Conservation (phyloP, 257 asterid genomes). For the Osmanthus fragrans region DNA sequence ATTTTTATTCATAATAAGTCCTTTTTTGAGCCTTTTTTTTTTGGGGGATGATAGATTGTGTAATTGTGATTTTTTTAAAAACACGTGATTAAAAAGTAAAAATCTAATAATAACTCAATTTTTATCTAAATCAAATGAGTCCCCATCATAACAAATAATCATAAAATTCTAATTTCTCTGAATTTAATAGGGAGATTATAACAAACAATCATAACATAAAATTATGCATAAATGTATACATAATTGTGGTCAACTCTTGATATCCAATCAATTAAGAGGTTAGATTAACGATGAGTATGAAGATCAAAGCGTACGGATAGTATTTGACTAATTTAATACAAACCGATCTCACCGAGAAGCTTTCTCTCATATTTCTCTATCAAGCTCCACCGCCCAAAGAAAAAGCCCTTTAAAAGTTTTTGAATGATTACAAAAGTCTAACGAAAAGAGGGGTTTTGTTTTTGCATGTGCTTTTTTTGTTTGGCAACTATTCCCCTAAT, state of each 20-base stretch:
- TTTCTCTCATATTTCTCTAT: neutral
- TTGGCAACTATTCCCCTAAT: neutral
- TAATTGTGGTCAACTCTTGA: neutral
- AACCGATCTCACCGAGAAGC: neutral
- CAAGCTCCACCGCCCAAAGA: constrained; percentile 1
- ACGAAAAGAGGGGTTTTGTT: neutral
- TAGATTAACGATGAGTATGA: neutral
- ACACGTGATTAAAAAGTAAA: no score
- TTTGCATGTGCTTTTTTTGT: neutral
- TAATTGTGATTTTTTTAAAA: no score
- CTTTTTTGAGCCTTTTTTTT: no score
- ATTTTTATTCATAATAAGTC: no score
- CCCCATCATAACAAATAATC: no score
- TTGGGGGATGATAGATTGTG: no score
- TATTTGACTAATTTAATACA: constrained; percentile 13
- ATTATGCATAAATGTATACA: neutral
- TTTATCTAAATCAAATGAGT: no score
- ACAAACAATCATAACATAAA: no score
- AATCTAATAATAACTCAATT: no score
- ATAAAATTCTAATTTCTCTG: no score
- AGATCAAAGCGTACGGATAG: neutral
- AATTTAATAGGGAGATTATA: no score
- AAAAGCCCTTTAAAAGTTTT: neutral
- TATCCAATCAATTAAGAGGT: neutral
- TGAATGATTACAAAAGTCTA: neutral